Evolutionary conservation across 257 asterid species (phyloP).

Genomic region (Buddleja alternifolia): DNA sequence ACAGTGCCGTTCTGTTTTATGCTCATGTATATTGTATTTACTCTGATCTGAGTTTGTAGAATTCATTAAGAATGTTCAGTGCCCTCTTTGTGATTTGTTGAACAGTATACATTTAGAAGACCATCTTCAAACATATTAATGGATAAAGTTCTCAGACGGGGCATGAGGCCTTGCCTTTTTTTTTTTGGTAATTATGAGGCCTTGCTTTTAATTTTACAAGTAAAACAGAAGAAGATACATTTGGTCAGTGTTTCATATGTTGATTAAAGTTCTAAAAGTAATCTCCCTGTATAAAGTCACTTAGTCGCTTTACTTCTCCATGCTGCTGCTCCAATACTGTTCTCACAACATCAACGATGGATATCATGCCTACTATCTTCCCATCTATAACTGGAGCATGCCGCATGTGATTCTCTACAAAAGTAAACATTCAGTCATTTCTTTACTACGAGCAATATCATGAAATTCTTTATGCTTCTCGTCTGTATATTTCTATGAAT

Average conservation of each 20-base stretch:
- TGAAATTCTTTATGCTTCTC: neutral
- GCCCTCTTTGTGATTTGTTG: neutral
- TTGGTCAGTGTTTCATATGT: neutral
- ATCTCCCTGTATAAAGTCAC: conserved; percentile 65
- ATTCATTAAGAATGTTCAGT: neutral
- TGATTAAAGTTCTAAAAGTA: conserved; percentile 44
- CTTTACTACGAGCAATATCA: neutral
- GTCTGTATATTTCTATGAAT: neutral
- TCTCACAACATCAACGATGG: conserved; percentile 66
- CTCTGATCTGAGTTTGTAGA: neutral
- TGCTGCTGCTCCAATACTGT: conserved; percentile 72
- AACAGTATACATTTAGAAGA: neutral
- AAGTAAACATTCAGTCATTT: conserved; percentile 20
- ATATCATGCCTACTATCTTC: conserved; percentile 79
- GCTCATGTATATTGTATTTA: neutral
- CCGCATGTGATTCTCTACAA: conserved; percentile 67
- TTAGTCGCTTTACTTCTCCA: conserved; percentile 65
- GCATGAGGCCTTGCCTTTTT: too few relatives aligned
- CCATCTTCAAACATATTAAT: neutral
- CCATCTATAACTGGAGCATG: conserved; percentile 85
- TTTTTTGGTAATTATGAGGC: too few relatives aligned
- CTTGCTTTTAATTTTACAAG: too few relatives aligned
- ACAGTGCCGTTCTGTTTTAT: conserved; percentile 4
- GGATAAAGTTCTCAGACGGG: too few relatives aligned
- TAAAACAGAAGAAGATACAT: neutral